phyloP scores from a whole-genome alignment of 768 basidiomycete species.

The Strobilomyces confusus region DNA sequence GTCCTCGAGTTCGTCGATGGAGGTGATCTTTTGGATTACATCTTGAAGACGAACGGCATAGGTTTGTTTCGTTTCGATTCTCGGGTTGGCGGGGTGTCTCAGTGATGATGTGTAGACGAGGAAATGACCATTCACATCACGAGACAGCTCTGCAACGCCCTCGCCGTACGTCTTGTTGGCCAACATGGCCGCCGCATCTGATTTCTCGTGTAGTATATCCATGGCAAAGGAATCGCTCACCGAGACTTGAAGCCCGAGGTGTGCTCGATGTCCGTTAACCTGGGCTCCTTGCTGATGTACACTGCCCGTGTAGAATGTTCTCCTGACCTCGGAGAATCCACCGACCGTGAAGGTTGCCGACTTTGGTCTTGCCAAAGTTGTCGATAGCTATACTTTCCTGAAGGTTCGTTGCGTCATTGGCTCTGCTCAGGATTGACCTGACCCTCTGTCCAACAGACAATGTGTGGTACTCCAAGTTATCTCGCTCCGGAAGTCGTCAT shows the following conservation, averaged over 20 bases:
- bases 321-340: conserved; percentile 68
- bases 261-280: background rate
- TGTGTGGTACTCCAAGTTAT: conserved; percentile 96
- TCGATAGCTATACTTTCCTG: conserved; percentile 73
- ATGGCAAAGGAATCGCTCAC: conserved; percentile 76
- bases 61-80: conserved; percentile 38
- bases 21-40: conserved; percentile 83
- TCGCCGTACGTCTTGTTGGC: conserved; percentile 47
- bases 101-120: conserved; percentile 40
- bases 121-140: conserved; percentile 63
- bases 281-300: conserved; percentile 4
- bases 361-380: conserved; percentile 94
- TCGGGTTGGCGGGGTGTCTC: background rate
- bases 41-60: conserved; percentile 57
- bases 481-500: conserved; percentile 89
- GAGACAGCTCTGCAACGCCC: conserved; percentile 77
- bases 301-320: conserved; percentile 56
- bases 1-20: conserved; percentile 85
- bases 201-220: conserved; percentile 50
- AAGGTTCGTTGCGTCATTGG: conserved; percentile 43
- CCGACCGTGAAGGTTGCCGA: conserved; percentile 88
- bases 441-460: conserved; percentile 50
- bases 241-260: conserved; percentile 93
- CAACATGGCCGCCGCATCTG: background rate
- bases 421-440: background rate